These are phyloP conservation scores for Myriosclerotinia curreyana DNA, from an alignment of 2,329 filamentous ascomycete genomes.

Conservation along the genomic window DNA sequence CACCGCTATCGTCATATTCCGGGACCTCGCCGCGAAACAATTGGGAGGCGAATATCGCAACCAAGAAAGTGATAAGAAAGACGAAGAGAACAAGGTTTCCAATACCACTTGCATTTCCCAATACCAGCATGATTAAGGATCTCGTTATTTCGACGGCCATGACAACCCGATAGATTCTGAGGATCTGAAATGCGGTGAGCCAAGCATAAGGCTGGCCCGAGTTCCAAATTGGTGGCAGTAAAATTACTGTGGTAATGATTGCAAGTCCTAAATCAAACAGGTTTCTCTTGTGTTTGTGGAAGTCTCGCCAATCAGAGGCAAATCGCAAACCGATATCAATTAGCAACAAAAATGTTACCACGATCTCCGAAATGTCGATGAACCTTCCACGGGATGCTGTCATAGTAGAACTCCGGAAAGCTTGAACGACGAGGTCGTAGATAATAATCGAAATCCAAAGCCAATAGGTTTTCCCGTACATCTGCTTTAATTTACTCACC, in stretches of 20 bases:
- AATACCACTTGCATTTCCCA: constrained; percentile 89
- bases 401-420: constrained; percentile 75
- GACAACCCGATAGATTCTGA: constrained; percentile 89
- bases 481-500: constrained; percentile 56
- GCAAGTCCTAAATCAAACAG: constrained; percentile 77
- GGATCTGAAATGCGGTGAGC: constrained; percentile 88
- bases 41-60: constrained; percentile 89
- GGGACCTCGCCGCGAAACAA: constrained; percentile 87
- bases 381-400: constrained; percentile 55
- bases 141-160: constrained; percentile 83
- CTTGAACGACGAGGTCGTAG: constrained; percentile 76
- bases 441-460: constrained; percentile 81
- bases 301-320: constrained; percentile 73
- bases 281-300: constrained; percentile 71
- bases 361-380: constrained; percentile 69
- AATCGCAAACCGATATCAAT: constrained; percentile 81
- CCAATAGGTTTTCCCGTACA: constrained; percentile 71
- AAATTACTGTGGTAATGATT: constrained; percentile 77
- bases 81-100: constrained; percentile 94
- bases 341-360: constrained; percentile 74
- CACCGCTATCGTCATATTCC: constrained; percentile 55
- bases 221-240: constrained; percentile 75
- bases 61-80: constrained; percentile 90
- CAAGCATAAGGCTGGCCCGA: constrained; percentile 75
- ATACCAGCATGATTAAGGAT: constrained; percentile 79